Evolutionary conservation across 2,329 filamentous ascomycete genomes (phyloP), one percentile per base, ranked within the genome.

Genomic region (Dactylellina sp.): DNA sequence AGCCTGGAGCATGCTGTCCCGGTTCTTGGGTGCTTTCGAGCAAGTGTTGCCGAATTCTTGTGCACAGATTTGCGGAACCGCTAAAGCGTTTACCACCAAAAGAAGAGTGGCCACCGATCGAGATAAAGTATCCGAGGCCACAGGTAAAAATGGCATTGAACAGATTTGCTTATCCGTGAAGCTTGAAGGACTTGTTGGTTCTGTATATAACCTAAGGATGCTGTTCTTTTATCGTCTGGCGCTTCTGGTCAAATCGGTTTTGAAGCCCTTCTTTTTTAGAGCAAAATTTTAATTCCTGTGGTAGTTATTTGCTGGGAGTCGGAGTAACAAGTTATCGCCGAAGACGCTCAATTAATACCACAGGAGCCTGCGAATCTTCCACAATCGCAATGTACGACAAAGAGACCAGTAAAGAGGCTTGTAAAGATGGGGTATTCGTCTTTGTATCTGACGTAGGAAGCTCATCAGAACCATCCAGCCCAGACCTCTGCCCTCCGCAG

Each of bases 381-480:
- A 28, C 20, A 24, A 56, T 32, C 28, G 9, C 28, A 56, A 56
- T 56, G 52, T 42, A 40, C 52, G 52, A 56, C 16, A 42, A 56
- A 24, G 12, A 50, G 24, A 6, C 12, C 2, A 37, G 28, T 9
- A 32, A 32, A 32, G 28, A 53, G 37, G n/a, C 9, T 24, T 32
- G 39, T 6, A 56, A 56, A 9, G 52, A 56, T n/a, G 16, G 18
- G 14, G 16, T 42, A n/a, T 40, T 42, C 35, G 52, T 56, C 18
- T 39, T 32, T 9, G 52, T 56, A 24, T 40, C 52, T 18, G 52
- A 56, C 14, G n/a, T 53, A 16, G 24, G 24, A 18, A 37, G 25
- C 16, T 20, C 22, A 2, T 57, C 53, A 18, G 53, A 57, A 32
- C 53, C 53, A 7, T 44, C 53, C 7, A 57, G 20, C 25, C 53